Base-by-base conservation (phyloP, 208 protist species). In the Acanthamoeba sp. region DNA sequence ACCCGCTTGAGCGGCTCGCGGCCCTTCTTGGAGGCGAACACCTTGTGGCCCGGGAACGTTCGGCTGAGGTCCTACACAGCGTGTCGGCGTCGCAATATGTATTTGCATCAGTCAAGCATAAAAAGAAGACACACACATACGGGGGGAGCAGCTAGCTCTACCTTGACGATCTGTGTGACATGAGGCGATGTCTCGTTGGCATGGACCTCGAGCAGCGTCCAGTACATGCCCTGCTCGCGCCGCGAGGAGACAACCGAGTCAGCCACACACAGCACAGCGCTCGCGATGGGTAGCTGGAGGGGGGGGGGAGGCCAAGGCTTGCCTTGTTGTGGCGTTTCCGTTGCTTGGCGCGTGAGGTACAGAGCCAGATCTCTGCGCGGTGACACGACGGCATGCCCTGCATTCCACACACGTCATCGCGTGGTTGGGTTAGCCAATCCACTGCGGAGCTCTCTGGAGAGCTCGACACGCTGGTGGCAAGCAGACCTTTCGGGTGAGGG, bases 281-380 rank as follows among this genome's bases (percentile, higher is more conserved):
- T n/a, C n/a, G n/a, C n/a, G n/a, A n/a, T n/a, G n/a, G n/a, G 9
- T 50, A 12, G 12, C 62, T 69, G 20, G 18, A 36, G 20, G 7
- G 20, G 27, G 4, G 36, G 66, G 10, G 9, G 38, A 40, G 3
- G 38, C 66, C n/a, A n/a, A 76, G 2, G 66, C 5, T 27, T 76
- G 66, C 66, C 66, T 66, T 76, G 64, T 92, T 92, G 9, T 91
- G 36, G 27, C 64, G 12, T 36, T 92, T 66, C 22, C 29, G n/a
- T 36, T 92, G 57, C 64, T 92, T 92, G 36, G 87, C 87, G 20
- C 87, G 22, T 48, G 87, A 92, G 38, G 36, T 59, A 29, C 87
- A 92, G 12, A 92, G 87, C 87, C 87, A 92, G 36, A 92, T n/a
- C 87, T 92, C 87, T 29, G 85, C 85, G 27, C 85, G 27, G 32